phyloP scores from a whole-genome alignment of 2,329 filamentous ascomycete genomes.

The Pestalotiopsis sp. region DNA sequence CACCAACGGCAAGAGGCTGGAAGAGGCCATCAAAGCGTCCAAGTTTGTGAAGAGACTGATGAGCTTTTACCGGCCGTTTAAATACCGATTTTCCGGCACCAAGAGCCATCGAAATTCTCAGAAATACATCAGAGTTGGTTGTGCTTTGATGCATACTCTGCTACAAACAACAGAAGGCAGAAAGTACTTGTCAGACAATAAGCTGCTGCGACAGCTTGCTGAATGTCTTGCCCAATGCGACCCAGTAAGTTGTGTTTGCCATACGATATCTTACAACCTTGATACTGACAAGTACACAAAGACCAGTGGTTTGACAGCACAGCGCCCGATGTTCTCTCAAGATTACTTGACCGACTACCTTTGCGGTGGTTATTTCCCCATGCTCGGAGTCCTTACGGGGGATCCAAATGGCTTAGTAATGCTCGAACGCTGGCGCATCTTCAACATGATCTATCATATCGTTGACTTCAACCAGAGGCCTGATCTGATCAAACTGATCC shows the following conservation, averaged over 20 bases:
- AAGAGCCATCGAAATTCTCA: slow-evolving; percentile 92
- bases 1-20: slow-evolving; percentile 85
- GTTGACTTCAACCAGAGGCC: slow-evolving; percentile 88
- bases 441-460: slow-evolving; percentile 99
- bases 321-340: slow-evolving; percentile 85
- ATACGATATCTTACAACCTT: not conserved
- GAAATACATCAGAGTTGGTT: slow-evolving; percentile 89
- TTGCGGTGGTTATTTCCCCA: slow-evolving; percentile 90
- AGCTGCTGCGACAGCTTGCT: slow-evolving; percentile 88
- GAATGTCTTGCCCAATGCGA: slow-evolving; percentile 96
- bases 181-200: slow-evolving; percentile 86
- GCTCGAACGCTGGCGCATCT: slow-evolving; percentile 94
- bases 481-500: slow-evolving; percentile 84
- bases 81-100: slow-evolving; percentile 89
- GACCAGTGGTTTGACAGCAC: slow-evolving; percentile 76
- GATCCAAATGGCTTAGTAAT: slow-evolving; percentile 84
- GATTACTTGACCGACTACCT: slow-evolving; percentile 85
- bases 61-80: slow-evolving; percentile 96
- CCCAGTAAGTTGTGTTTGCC: slow-evolving; percentile 58
- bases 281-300: slow-evolving; percentile 29
- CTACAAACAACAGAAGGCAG: slow-evolving; percentile 85
- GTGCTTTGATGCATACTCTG: slow-evolving; percentile 82
- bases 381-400: slow-evolving; percentile 84
- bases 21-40: slow-evolving; percentile 91
- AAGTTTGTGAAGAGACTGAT: slow-evolving; percentile 96